Conservation (phyloP, 2,329 filamentous ascomycete genomes). For the Phoma herbarum region DNA sequence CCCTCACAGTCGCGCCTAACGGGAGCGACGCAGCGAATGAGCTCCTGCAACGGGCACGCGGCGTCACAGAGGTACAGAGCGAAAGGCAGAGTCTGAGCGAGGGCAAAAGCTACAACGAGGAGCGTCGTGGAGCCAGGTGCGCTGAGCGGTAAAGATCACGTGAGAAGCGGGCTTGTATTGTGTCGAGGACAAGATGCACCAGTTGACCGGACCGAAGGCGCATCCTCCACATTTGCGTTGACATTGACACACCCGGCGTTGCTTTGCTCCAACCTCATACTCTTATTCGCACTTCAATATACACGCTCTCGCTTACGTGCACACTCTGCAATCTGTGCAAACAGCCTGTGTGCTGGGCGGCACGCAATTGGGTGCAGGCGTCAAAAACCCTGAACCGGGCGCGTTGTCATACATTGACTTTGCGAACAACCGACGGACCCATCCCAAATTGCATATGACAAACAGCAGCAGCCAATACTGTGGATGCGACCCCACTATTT, state of each 20-base stretch:
- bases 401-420: constrained; percentile 10
- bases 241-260: constrained; percentile 23
- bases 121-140: constrained; percentile 31
- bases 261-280: constrained; percentile 21
- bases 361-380: neutral
- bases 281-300: constrained; percentile 22
- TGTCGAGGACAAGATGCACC: constrained; percentile 6
- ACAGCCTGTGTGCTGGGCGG: constrained; percentile 1
- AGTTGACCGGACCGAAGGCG: constrained; percentile 14
- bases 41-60: constrained; percentile 28
- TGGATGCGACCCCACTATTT: constrained; percentile 19
- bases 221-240: constrained; percentile 19
- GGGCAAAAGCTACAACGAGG: constrained; percentile 31
- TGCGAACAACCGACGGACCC: constrained; percentile 5
- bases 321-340: constrained; percentile 1
- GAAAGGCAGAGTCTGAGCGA: constrained; percentile 25
- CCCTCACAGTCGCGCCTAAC: constrained; percentile 46
- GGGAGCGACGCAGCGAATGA: constrained; percentile 40
- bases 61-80: constrained; percentile 23
- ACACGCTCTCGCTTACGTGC: constrained; percentile 1
- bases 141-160: constrained; percentile 30
- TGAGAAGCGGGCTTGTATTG: constrained; percentile 19
- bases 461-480: constrained; percentile 12
- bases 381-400: constrained; percentile 3
- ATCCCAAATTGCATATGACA: constrained; percentile 12